These are phyloP conservation scores for Acacia melanoxylon DNA, from an alignment of 306 rosid species.

Conservation along the genomic window DNA sequence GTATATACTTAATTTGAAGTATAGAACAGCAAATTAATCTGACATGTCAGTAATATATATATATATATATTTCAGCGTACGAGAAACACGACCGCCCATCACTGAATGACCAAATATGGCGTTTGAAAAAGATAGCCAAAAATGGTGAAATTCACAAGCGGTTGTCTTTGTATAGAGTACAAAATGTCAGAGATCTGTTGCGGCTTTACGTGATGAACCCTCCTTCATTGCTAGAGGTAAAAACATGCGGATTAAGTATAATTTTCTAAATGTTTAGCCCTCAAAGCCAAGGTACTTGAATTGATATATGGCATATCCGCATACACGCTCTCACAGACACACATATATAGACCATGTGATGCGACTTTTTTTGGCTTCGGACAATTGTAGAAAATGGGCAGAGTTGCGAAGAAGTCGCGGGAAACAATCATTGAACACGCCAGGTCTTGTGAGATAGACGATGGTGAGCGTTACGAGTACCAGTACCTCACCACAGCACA, in stretches of 20 bases:
- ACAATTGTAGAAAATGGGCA: conserved; percentile 42
- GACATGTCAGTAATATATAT: no score
- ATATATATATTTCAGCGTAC: conserved; percentile 30
- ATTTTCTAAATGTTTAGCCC: not conserved
- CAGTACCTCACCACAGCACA: not conserved
- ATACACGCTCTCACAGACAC: no score
- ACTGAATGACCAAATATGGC: conserved; percentile 54
- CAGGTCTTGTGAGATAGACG: conserved; percentile 24
- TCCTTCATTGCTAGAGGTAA: conserved; percentile 34
- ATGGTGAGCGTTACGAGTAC: conserved; percentile 22
- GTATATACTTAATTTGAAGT: not conserved
- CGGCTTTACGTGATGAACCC: conserved; percentile 23
- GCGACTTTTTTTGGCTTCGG: conserved; percentile 8
- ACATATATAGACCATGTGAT: not conserved
- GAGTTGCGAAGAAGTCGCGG: conserved; percentile 36
- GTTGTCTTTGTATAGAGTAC: not conserved
- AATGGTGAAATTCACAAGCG: conserved; percentile 27
- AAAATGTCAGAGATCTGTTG: conserved; percentile 47
- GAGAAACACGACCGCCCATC: conserved; percentile 47
- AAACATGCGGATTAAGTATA: not conserved
- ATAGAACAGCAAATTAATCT: no score
- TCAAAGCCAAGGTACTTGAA: not conserved
- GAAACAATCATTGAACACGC: conserved; percentile 48
- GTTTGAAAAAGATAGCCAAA: conserved; percentile 45
- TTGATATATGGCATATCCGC: not conserved